These are phyloP conservation scores for Ogataea paraovalis DNA, from an alignment of 805 yeast genomes.

Conservation along the genomic window DNA sequence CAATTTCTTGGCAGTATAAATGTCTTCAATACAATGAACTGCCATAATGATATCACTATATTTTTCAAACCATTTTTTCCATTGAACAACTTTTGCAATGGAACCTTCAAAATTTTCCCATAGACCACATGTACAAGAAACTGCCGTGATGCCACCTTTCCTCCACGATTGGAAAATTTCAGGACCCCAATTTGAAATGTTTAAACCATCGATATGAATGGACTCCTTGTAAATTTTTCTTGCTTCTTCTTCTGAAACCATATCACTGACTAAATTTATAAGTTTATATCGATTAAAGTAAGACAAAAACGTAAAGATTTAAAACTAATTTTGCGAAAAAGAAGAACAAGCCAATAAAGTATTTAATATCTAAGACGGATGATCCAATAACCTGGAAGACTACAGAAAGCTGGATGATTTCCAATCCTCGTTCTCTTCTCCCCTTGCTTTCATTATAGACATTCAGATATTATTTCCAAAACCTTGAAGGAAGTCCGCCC, in stretches of 20 bases:
- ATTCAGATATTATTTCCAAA: too few species aligned
- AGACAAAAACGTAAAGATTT: too few species aligned
- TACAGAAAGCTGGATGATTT: too few species aligned
- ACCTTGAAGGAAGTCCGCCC: too few species aligned
- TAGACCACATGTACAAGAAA: conserved; percentile 17
- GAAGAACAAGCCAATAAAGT: too few species aligned
- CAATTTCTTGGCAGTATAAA: conserved; percentile 15
- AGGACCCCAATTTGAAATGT: conserved; percentile 16
- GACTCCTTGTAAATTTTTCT: conserved; percentile 15
- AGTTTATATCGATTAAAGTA: background rate
- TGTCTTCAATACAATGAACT: conserved; percentile 14
- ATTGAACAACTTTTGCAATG: conserved; percentile 17
- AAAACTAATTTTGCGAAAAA: too few species aligned
- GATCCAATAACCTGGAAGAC: too few species aligned
- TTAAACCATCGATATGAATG: conserved; percentile 18
- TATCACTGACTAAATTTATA: background rate
- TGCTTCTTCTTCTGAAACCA: conserved; percentile 19
- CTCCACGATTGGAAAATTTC: conserved; percentile 18
- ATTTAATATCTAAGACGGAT: too few species aligned
- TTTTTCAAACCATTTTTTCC: conserved; percentile 21
- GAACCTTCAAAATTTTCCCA: conserved; percentile 21
- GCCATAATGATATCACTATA: conserved; percentile 17
- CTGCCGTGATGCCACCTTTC: conserved; percentile 18
- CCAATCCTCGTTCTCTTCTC: too few species aligned
- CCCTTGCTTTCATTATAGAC: too few species aligned